A percentile compares a stretch with the other conserved stretches of the same genome.
Evolutionary conservation across 306 rosid species (phyloP).

Genomic region (Hylodesmum podocarpum): DNA sequence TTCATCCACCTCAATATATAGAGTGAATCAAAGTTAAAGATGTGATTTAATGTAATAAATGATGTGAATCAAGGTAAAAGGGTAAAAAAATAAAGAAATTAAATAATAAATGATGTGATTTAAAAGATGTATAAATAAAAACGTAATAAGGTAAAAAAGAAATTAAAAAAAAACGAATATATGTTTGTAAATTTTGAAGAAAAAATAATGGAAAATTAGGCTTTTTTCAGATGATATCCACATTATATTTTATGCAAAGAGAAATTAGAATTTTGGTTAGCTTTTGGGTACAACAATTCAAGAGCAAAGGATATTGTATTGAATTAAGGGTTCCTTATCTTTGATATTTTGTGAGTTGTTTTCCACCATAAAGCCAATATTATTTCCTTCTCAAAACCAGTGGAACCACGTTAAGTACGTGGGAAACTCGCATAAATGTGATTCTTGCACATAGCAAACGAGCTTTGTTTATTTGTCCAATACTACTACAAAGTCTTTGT

Average conservation of each 20-base stretch:
- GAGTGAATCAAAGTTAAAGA: no score
- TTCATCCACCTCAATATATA: neutral
- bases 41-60: no score
- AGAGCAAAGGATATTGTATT: neutral
- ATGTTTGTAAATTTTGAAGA: neutral
- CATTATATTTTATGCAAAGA: neutral
- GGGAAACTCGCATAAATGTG: constrained; percentile 8
- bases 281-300: neutral
- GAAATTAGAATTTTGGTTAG: neutral
- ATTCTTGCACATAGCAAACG: constrained; percentile 1
- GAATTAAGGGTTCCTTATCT: neutral
- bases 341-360: constrained; percentile 6
- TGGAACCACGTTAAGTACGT: constrained; percentile 10
- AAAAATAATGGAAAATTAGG: neutral
- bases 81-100: no score
- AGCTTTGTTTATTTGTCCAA: constrained; percentile 13
- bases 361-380: constrained; percentile 23
- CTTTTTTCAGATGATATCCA: neutral
- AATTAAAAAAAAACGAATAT: no score
- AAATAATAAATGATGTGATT: no score
- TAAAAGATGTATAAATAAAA: no score
- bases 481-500: neutral
- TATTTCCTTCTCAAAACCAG: neutral
- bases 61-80: neutral
- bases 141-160: no score